Evolutionary conservation across 1,139 yeast genomes (phyloP).

Genomic region (Taiozyma sp.): DNA sequence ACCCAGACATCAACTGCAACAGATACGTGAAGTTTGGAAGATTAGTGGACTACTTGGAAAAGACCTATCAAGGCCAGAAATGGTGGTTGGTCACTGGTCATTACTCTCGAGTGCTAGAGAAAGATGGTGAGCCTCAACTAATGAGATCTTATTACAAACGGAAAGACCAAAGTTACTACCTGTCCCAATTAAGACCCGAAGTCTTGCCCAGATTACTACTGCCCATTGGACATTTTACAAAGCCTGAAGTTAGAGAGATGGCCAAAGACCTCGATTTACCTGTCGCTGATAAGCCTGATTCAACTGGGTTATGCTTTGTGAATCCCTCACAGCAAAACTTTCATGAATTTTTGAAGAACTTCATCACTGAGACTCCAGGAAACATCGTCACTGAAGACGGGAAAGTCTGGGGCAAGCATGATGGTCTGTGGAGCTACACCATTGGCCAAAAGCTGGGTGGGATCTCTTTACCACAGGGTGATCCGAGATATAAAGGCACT

Average conservation of each 20-base stretch:
- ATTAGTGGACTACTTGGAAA: constrained; percentile 49
- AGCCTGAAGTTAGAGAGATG: constrained; percentile 66
- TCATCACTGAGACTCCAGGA: constrained; percentile 70
- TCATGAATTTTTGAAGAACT: constrained; percentile 70
- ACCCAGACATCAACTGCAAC: constrained; percentile 92
- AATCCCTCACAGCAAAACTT: constrained; percentile 57
- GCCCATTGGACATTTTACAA: constrained; percentile 76
- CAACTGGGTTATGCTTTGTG: constrained; percentile 95
- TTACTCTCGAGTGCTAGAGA: constrained; percentile 60
- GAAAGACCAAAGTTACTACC: constrained; percentile 90
- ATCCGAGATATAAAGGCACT: constrained; percentile 65
- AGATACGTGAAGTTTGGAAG: constrained; percentile 82
- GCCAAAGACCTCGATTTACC: constrained; percentile 52
- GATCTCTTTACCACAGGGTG: constrained; percentile 81
- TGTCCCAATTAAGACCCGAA: constrained; percentile 57
- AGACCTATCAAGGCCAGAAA: constrained; percentile 28
- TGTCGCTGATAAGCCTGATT: constrained; percentile 79
- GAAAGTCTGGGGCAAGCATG: constrained; percentile 70
- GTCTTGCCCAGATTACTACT: constrained; percentile 51
- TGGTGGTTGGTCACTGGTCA: constrained; percentile 98
- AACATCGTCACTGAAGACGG: constrained; percentile 60
- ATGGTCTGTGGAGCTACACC: constrained; percentile 92
- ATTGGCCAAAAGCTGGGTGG: constrained; percentile 78
- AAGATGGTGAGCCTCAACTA: constrained; percentile 38
- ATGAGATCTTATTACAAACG: constrained; percentile 52